A percentile compares a stretch with the other conserved stretches of the same genome.
These are phyloP conservation scores for Mucor lusitanicus DNA, from an alignment of 371 early-diverging fungal genomes.

Conservation along the genomic window DNA sequence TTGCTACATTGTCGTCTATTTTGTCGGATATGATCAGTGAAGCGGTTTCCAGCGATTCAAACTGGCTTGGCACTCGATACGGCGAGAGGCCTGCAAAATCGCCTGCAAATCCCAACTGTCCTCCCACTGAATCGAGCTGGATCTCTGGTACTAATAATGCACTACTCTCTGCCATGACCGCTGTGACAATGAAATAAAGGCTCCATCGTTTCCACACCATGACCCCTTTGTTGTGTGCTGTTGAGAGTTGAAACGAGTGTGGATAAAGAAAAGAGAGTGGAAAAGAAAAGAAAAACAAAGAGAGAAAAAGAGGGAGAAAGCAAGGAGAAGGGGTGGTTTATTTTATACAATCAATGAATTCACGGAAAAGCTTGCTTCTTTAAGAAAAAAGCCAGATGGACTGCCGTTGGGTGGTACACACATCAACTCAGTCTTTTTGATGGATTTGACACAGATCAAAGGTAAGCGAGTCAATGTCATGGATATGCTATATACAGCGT, in stretches of 20 bases:
- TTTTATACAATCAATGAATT: conserved; percentile 1
- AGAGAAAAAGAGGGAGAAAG: background rate
- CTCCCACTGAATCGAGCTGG: conserved; percentile 14
- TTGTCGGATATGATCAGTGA: conserved; percentile 17
- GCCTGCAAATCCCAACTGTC: conserved; percentile 33
- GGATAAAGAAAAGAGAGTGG: background rate
- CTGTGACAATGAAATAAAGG: conserved; percentile 1
- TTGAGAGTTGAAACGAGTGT: background rate
- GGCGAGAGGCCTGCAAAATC: conserved; percentile 39
- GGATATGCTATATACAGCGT: too few species aligned
- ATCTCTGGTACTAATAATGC: conserved; percentile 3
- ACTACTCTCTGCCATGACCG: background rate
- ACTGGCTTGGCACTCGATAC: conserved; percentile 15
- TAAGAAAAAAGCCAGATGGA: background rate
- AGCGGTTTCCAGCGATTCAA: conserved; percentile 26
- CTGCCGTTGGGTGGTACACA: background rate
- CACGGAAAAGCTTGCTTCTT: conserved; percentile 2
- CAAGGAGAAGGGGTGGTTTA: background rate
- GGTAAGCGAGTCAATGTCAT: too few species aligned
- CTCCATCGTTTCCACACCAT: conserved; percentile 20
- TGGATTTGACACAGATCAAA: background rate
- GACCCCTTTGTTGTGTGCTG: background rate
- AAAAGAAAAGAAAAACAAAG: background rate
- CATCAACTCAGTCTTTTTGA: background rate
- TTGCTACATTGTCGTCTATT: conserved; percentile 5